A percentile compares a stretch with the other conserved stretches of the same genome.
Conservation (phyloP, 2,329 filamentous ascomycete species). For the Paracoccidioides brasiliensis region DNA sequence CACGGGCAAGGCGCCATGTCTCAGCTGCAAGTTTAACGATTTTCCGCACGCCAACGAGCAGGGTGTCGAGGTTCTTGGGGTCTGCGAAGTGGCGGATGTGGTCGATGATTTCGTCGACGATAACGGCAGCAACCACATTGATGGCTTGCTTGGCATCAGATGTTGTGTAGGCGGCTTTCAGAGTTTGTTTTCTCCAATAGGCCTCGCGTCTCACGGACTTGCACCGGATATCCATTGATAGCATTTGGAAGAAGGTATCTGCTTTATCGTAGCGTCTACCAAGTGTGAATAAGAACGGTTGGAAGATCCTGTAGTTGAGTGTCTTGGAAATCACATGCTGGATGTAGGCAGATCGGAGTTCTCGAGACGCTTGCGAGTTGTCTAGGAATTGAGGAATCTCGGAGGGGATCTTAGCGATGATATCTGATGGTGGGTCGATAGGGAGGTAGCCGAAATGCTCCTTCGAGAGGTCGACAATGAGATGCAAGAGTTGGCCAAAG, state of each 20-base stretch:
- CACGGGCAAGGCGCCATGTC: constrained; percentile 45
- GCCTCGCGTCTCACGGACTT: constrained; percentile 45
- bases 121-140: constrained; percentile 41
- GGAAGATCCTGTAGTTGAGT: constrained; percentile 44
- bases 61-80: constrained; percentile 37
- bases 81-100: constrained; percentile 42
- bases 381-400: constrained; percentile 43
- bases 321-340: constrained; percentile 44
- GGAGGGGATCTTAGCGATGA: constrained; percentile 39
- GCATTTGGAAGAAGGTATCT: constrained; percentile 42
- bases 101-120: constrained; percentile 45
- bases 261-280: constrained; percentile 42
- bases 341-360: constrained; percentile 41
- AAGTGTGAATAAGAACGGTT: constrained; percentile 45
- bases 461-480: constrained; percentile 39
- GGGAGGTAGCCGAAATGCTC: constrained; percentile 41
- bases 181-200: constrained; percentile 45
- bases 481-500: constrained; percentile 39
- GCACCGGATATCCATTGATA: constrained; percentile 43
- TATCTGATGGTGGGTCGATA: constrained; percentile 37
- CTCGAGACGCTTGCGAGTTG: constrained; percentile 39
- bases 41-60: constrained; percentile 38
- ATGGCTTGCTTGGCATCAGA: constrained; percentile 44
- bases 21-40: constrained; percentile 47
- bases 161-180: constrained; percentile 44